Evolutionary conservation across 1,284 basidiomycete genomes (phyloP).

Genomic region (Athelia psychrophila): DNA sequence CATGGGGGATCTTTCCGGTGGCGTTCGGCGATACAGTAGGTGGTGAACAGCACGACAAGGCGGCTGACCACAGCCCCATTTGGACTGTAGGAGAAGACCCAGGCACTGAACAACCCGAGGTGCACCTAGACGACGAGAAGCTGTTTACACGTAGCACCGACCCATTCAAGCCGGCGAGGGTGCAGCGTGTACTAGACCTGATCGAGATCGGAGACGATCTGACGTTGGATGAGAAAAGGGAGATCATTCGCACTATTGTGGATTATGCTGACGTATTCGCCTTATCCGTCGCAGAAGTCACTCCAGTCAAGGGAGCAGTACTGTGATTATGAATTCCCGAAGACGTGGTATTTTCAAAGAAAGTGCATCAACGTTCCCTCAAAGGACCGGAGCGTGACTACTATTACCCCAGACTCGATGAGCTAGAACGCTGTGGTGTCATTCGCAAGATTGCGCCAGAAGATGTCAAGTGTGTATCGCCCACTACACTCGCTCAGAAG

Average conservation of each 20-base stretch:
- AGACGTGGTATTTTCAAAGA: neutral
- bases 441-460: conserved; percentile 9
- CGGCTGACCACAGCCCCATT: too few relatives aligned
- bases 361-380: neutral
- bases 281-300: neutral
- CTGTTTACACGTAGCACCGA: neutral
- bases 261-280: neutral
- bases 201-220: neutral
- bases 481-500: conserved; percentile 16
- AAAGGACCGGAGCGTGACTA: neutral
- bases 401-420: neutral
- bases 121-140: neutral
- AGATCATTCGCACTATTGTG: neutral
- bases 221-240: neutral
- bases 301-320: neutral
- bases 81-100: neutral
- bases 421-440: neutral
- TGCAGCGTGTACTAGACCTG: neutral
- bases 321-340: neutral
- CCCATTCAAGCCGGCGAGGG: neutral
- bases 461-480: conserved; percentile 17
- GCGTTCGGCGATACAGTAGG: too few relatives aligned
- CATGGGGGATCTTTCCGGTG: too few relatives aligned
- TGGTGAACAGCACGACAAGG: too few relatives aligned
- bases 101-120: neutral